These are phyloP conservation scores for Nakazawaea wyomingensis DNA, from an alignment of 805 yeast genomes.

Conservation along the genomic window DNA sequence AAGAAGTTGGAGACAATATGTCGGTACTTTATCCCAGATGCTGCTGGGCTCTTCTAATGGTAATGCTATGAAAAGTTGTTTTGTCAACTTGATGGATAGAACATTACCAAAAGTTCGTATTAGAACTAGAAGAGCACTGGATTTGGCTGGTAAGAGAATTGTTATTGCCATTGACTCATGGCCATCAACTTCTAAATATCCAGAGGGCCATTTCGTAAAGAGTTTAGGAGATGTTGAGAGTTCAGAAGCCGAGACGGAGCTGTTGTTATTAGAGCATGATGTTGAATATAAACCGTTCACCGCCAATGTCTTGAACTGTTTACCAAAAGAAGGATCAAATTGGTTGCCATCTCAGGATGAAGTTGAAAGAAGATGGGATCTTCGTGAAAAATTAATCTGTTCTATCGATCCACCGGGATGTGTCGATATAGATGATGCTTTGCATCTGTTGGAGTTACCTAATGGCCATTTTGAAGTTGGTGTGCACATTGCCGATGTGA, in stretches of 20 bases:
- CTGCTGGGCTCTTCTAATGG: constrained; percentile 43
- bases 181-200: constrained; percentile 78
- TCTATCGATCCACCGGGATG: constrained; percentile 97
- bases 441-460: constrained; percentile 78
- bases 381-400: constrained; percentile 85
- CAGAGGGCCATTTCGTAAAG: constrained; percentile 93
- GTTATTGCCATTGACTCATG: constrained; percentile 91
- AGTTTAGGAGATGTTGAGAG: constrained; percentile 86
- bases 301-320: constrained; percentile 82
- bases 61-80: constrained; percentile 69
- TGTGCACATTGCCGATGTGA: constrained; percentile 98
- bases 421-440: constrained; percentile 98
- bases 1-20: constrained; percentile 94
- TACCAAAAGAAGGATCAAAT: constrained; percentile 88
- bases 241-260: constrained; percentile 94
- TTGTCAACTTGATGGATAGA: constrained; percentile 85
- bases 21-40: constrained; percentile 83
- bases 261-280: constrained; percentile 87
- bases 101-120: constrained; percentile 84
- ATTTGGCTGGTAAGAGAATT: constrained; percentile 81
- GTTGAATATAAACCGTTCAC: constrained; percentile 96
- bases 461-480: constrained; percentile 97
- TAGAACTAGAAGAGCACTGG: constrained; percentile 79
- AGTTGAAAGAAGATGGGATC: constrained; percentile 66
- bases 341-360: constrained; percentile 78